These are phyloP conservation scores for Russula vinacea DNA, from an alignment of 768 basidiomycete species.

Conservation along the genomic window DNA sequence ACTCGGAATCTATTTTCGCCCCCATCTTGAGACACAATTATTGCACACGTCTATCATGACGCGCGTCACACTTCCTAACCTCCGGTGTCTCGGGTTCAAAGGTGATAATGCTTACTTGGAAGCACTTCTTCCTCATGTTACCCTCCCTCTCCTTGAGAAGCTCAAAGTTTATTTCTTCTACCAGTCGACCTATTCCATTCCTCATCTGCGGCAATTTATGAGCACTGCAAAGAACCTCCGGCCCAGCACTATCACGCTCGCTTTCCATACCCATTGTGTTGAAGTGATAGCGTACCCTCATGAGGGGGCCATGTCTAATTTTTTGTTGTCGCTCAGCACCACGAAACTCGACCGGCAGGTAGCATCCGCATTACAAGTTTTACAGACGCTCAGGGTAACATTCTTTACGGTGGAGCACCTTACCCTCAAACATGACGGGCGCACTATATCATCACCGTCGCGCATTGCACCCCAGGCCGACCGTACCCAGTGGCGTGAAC, in stretches of 20 bases:
- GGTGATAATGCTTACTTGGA: neutral
- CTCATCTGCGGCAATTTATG: neutral
- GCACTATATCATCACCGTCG: no score
- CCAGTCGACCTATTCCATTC: neutral
- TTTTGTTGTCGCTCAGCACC: neutral
- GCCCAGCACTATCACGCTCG: neutral
- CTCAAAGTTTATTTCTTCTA: neutral
- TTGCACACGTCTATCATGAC: neutral
- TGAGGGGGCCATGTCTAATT: no score
- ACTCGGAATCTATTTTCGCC: neutral
- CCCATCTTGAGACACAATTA: neutral
- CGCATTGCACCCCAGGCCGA: no score
- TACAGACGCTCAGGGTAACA: neutral
- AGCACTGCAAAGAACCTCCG: no score
- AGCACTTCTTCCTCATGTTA: neutral
- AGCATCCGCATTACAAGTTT: neutral
- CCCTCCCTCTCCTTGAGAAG: neutral
- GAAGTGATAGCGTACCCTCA: neutral
- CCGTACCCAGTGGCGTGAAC: neutral
- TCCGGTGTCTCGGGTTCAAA: neutral
- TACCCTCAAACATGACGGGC: neutral
- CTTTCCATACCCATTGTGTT: neutral
- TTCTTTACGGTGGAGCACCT: neutral
- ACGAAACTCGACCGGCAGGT: neutral
- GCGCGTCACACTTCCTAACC: neutral